Evolutionary conservation across 371 early-diverging fungal genomes (phyloP), one percentile per base, ranked within the genome.

Genomic region (Lichtheimia ramosa): DNA sequence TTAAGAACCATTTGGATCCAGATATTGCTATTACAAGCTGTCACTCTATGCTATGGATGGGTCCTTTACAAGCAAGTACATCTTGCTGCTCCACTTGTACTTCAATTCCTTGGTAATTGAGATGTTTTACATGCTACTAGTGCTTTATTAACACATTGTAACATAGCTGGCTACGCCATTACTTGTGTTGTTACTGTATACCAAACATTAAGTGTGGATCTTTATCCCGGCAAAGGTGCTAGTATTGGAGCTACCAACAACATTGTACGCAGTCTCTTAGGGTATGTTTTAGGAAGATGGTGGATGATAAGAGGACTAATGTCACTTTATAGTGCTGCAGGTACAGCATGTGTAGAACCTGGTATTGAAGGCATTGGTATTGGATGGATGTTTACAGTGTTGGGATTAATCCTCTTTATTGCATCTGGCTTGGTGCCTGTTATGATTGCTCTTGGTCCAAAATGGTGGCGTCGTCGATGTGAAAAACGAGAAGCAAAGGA

Each of bases 221-320:
- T 18, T 15, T 27, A 39, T 21, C 54, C 54, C 20, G 28, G 40
- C 15, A 24, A 28, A 28, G 28, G 20, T n/a, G 77, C 77, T 2
- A 65, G 74, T 21, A 71, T 74, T 39, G 70, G 73, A 12, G 77
- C 77, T 3, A 54, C 71, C 16, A 77, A 67, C 49, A 77, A 77
- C 14, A 39, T 77, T 8, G 61, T 66, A 1, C 71, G 74, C n/a
- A 74, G 71, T 40, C 34, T 69, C 10, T 55, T 75, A 2, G 72
- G 75, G 71, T 71, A 52, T 41, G 48, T 49, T 58, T 58, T 18
- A 12, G 2, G 16, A n/a, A 41, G 40, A 65, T 63, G 21, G 71
- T 66, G 16, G 54, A 62, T 13, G 65, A 64, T 12, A 68, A 66
- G 16, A 42, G 25, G 65, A 68, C 18, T 63, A 1, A 21, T 41